These are phyloP conservation scores for Apiospora sp. DNA, from an alignment of 2,329 filamentous ascomycete species.

Conservation along the genomic window DNA sequence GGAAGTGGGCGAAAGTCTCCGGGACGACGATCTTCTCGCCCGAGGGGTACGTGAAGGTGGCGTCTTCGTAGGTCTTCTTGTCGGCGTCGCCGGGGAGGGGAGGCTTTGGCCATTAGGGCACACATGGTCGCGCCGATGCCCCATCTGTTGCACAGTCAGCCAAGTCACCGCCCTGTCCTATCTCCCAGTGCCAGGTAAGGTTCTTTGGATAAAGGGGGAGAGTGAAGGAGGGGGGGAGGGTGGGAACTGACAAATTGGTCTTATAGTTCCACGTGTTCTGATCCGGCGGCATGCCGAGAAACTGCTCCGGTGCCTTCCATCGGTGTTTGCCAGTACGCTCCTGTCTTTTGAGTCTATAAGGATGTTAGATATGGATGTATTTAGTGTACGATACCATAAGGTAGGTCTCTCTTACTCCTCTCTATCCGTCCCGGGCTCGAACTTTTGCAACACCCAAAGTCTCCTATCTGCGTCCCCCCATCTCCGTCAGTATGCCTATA, in stretches of 20 bases:
- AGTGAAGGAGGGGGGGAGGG: not conserved
- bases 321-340: not conserved
- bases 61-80: not conserved
- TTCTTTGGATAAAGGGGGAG: no score
- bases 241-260: not conserved
- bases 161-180: not conserved
- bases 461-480: not conserved
- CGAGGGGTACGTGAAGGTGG: not conserved
- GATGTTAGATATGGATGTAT: not conserved
- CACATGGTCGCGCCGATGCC: not conserved
- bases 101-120: not conserved
- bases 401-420: not conserved
- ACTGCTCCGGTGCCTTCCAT: conserved; percentile 3
- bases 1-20: not conserved
- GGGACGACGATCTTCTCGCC: not conserved
- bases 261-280: not conserved
- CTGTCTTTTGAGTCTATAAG: not conserved
- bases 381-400: not conserved
- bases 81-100: not conserved
- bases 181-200: not conserved
- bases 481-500: not conserved
- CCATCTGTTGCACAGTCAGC: not conserved
- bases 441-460: not conserved
- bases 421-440: no score
- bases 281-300: not conserved